A percentile compares a stretch with the other conserved stretches of the same genome.
phyloP scores from a whole-genome alignment of 371 early-diverging fungal species.

The Vairimorpha ceranae region DNA sequence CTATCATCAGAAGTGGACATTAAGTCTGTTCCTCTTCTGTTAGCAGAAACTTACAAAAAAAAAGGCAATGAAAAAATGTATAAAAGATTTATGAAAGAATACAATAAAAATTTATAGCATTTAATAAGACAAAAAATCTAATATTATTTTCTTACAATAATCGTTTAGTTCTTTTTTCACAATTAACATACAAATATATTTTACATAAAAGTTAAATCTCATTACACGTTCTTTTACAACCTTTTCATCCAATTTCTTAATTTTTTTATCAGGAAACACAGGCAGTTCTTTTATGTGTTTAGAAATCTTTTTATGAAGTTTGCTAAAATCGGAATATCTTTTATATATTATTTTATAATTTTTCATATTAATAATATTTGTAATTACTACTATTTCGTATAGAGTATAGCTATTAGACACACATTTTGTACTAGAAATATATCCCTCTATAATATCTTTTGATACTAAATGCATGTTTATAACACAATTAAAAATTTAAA shows the following conservation, averaged over 20 bases:
- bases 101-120: not conserved
- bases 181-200: conserved; percentile 20
- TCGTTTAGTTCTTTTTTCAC: not conserved
- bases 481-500: not conserved
- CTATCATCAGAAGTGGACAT: not conserved
- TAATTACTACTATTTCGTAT: conserved; percentile 21
- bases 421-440: conserved; percentile 15
- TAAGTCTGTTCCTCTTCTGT: not conserved
- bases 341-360: conserved; percentile 17
- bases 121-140: not conserved
- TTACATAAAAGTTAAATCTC: conserved; percentile 22
- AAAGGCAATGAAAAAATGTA: not conserved
- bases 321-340: conserved; percentile 28
- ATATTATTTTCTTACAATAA: not conserved
- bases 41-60: not conserved
- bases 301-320: not conserved
- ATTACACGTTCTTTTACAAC: conserved; percentile 20
- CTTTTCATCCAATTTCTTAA: conserved; percentile 7
- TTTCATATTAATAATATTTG: conserved; percentile 11
- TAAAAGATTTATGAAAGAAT: conserved; percentile 2
- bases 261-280: conserved; percentile 18
- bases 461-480: conserved; percentile 11
- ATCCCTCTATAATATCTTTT: conserved; percentile 10
- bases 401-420: conserved; percentile 5
- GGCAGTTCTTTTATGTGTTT: conserved; percentile 9